These are phyloP conservation scores for slime mould (Dictyostelium discoideum) DNA, from an alignment of 78 protist species.

Conservation along the genomic window dicty_2.7 NC_007089.4:5967501-5968000, in stretches of 20 bases:
- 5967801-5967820: conserved; percentile 78
- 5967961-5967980: conserved; percentile 93
- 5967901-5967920: conserved; percentile 72
- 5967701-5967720: conserved; percentile 55
- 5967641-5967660: conserved; percentile 44
- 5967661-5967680: conserved; percentile 83
- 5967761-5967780: conserved; percentile 83
- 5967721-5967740: conserved; percentile 90
- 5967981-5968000: conserved; percentile 91
- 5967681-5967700: conserved; percentile 49
- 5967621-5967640: conserved; percentile 67
- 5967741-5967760: conserved; percentile 43
- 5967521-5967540: conserved; percentile 43
- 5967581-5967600: conserved; percentile 20
- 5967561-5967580: conserved; percentile 10
- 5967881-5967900: conserved; percentile 72
- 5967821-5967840: conserved; percentile 82
- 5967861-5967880: conserved; percentile 45
- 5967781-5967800: conserved; percentile 84
- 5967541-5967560: conserved; percentile 13
- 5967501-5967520: conserved; percentile 64
- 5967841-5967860: conserved; percentile 88
- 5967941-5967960: conserved; percentile 67
- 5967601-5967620: conserved; percentile 33
- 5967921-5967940: conserved; percentile 84